Evolutionary conservation across 2,329 filamentous ascomycete genomes (phyloP), one percentile per base, ranked within the genome.

Genomic region (Rutstroemia sp.): DNA sequence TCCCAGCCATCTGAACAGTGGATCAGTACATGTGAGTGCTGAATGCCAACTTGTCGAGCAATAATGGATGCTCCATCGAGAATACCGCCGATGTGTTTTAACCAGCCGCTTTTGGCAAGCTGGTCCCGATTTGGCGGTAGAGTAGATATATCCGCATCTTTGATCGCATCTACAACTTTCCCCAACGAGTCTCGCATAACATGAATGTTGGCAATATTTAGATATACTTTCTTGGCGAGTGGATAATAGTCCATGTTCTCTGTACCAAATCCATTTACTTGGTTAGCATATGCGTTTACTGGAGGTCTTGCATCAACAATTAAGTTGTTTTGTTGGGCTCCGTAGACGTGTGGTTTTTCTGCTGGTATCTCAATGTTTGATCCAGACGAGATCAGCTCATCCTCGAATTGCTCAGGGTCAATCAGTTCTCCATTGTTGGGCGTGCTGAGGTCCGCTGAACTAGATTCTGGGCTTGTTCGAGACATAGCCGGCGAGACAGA

Each of bases 1-100:
- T 99, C 94, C 94, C 94, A 99, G 4, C 94, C 94, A 72, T 99
- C 94, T 2, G 94, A 97, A 72, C 94, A 99, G 72, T 99, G 94
- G 49, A 99, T 96, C 47, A 99, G 76, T 10, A 95, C 92, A 70
- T 99, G 91, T 1, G 92, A 96, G 68, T 96, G 92, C 62, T 90
- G 88, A 57, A 97, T 85, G 30, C 91, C 94, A 37, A 99, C 86
- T 65, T 94, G 90, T 34, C 88, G 81, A 30, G 92, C 87, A 64
- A 97, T 95, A 56, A 95, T 77, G 49, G 85, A 82, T 5, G 91
- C 87, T 1, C 94, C 94, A 59, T 94, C 88, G 16, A 99, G 75
- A 47, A 99, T 83, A 27, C 86, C 85, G 21, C 82, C 80, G 56
- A 96, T 95, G 68, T 99, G 92, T 66, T 89, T 90, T 49, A 97